Conservation (phyloP, 768 basidiomycete species). For the Pisolithus microcarpus region DNA sequence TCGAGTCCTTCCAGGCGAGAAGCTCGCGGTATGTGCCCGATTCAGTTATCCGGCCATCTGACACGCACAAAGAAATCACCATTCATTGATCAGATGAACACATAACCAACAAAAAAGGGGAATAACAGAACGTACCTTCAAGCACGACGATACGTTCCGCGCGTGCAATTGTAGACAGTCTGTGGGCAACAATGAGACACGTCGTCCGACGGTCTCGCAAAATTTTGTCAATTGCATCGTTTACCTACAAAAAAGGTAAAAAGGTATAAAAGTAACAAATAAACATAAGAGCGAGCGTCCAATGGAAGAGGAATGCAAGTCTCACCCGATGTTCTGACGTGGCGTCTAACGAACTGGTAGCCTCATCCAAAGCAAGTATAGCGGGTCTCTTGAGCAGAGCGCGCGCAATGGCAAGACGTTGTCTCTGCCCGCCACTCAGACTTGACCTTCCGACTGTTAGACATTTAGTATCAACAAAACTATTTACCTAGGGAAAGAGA, state of each 20-base stretch:
- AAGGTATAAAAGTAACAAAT: too few relatives aligned
- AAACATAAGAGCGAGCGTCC: not conserved
- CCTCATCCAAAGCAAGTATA: constrained; percentile 85
- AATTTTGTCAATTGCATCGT: constrained; percentile 87
- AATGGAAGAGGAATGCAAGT: not conserved
- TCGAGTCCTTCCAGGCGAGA: constrained; percentile 61
- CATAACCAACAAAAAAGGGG: not conserved
- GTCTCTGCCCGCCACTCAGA: constrained; percentile 63
- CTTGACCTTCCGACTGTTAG: constrained; percentile 27
- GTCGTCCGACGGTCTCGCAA: constrained; percentile 73
- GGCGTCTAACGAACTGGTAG: constrained; percentile 83
- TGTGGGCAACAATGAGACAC: constrained; percentile 84
- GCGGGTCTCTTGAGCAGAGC: constrained; percentile 85
- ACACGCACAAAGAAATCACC: not conserved
- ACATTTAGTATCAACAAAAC: too few relatives aligned
- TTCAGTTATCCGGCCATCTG: constrained; percentile 75
- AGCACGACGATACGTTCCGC: constrained; percentile 88
- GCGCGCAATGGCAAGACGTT: constrained; percentile 76
- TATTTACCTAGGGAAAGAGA: not conserved
- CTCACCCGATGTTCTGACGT: constrained; percentile 74
- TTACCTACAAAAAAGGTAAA: constrained; percentile 42
- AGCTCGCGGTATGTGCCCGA: constrained; percentile 75
- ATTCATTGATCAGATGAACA: not conserved
- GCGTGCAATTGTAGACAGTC: constrained; percentile 82
- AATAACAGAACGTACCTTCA: constrained; percentile 47